Base-by-base conservation (phyloP, 2,329 filamentous ascomycete genomes). In the Diaporthe sp. region DNA sequence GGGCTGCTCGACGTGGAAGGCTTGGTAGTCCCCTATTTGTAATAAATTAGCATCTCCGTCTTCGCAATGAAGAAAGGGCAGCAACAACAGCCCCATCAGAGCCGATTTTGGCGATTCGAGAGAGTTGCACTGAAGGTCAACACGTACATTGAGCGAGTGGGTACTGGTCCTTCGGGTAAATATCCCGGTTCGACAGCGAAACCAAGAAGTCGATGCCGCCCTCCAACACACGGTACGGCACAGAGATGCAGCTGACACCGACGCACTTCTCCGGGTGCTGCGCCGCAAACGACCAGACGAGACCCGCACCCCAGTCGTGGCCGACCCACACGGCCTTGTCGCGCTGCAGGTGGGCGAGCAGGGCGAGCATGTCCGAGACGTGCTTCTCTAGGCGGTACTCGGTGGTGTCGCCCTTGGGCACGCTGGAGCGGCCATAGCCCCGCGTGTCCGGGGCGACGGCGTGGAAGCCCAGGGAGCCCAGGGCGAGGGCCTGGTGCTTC, bases 321-420 rank as follows among this genome's bases (percentile, higher is more conserved):
- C 82, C 86, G 46, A 88, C 80, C 86, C 88, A 89, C n/a, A 89
- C 79, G 2, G 86, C 87, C 10, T 82, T 82, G 0, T 80, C 75
- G 28, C 86, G 79, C 25, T 73, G 71, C 0, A 83, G 76, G 34
- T 81, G 78, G 28, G 78, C 79, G 0, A 86, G 79, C 0, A 86
- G 78, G 17, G 84, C 81, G 1, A 82, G 61, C 68, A 85, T 62
- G 34, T 84, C 84, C 44, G 82, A 79, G 5, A 82, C 78, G 74
- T 85, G 80, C 0, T 79, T 71, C 53, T 82, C 81, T 2, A 83
- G 80, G 1, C 79, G 78, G 62, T 86, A 86, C 39, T 79, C 75
- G 0, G 76, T 60, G 1, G 71, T n/a, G n/a, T 81, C 79, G 65
- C 65, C 65, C 1, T 77, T 65, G 6, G 82, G 82, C 22, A 81